These are phyloP conservation scores for Domatiomyces catenatus DNA, from an alignment of 2,329 filamentous ascomycete genomes.

Conservation along the genomic window DNA sequence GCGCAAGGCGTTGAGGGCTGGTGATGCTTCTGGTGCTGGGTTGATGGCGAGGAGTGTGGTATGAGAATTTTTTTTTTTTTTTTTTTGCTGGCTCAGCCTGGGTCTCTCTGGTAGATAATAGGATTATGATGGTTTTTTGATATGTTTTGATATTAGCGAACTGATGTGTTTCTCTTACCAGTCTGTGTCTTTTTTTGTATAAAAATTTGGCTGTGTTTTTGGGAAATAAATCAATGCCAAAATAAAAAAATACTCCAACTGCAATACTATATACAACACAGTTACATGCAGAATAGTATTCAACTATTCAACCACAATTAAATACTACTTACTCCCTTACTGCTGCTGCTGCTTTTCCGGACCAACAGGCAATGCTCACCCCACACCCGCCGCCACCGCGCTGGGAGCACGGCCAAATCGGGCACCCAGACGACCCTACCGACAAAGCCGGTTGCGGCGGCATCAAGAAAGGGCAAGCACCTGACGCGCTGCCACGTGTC, in stretches of 20 bases:
- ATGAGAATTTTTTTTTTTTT: neutral
- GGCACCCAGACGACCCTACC: constrained; percentile 74
- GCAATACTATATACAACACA: no score
- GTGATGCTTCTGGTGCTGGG: constrained; percentile 10
- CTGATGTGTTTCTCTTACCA: no score
- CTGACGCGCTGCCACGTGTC: constrained; percentile 63
- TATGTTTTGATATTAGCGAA: no score
- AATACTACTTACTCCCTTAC: constrained; percentile 30
- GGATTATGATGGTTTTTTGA: no score
- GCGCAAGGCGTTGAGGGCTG: constrained; percentile 20
- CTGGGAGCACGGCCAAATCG: constrained; percentile 51
- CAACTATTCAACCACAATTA: neutral
- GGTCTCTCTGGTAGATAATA: no score
- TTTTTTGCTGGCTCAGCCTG: no score
- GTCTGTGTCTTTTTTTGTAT: no score
- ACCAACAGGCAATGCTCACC: constrained; percentile 74
- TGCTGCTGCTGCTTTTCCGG: constrained; percentile 33
- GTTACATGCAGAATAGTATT: no score
- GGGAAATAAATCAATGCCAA: no score
- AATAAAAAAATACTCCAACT: no score
- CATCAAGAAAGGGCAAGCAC: constrained; percentile 70
- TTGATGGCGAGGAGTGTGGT: constrained; percentile 1
- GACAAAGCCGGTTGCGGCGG: constrained; percentile 54
- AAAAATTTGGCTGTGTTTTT: no score
- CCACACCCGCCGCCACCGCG: constrained; percentile 59